Base-by-base conservation (phyloP, 345 rosid genomes). In the Lagerstroemia speciosa region DNA sequence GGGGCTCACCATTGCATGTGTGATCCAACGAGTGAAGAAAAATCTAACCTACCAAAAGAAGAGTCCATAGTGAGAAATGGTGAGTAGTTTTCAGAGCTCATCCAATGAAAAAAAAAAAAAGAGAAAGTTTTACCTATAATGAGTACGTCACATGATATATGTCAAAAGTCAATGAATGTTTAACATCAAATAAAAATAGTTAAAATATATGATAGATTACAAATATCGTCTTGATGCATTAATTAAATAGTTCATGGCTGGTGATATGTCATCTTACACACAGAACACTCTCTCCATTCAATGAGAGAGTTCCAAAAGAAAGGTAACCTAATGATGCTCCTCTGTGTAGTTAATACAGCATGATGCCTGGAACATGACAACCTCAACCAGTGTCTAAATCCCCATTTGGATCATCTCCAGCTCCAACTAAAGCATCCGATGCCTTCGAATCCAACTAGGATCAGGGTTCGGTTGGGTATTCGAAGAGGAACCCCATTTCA, bases 281-380 rank as follows among this genome's bases (percentile, higher is more conserved):
- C n/a, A n/a, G n/a, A n/a, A n/a, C n/a, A n/a, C n/a, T n/a, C n/a
- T n/a, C n/a, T n/a, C n/a, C n/a, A n/a, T 26, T 55, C 61, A 55
- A 19, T 55, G 24, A 55, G 61, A 36, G 61, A 26, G 61, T n/a
- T 55, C 31, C 61, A 24, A 55, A 55, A 55, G 31, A 26, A 55
- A 55, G 29, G 61, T 55, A 55, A 26, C 11, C 61, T 55, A 55
- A 55, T 55, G 61, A 55, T 55, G 61, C 61, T n/a, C 26, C 16
- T 10, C 31, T 55, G 61, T 55, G 2, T 26, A 53, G 24, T 24
- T 55, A 55, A 24, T 55, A 55, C 24, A 55, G 5, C 22, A 55
- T 26, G 61, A 55, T 55, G 24, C 24, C 24, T 55, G 3, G 15
- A 1, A 55, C 61, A 55, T 5, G 31, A 22, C 61, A 55, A 55